These are phyloP conservation scores for Hyaloperonospora arabidopsidis DNA, from an alignment of 352 stramenopile genomes.

Conservation along the genomic window DNA sequence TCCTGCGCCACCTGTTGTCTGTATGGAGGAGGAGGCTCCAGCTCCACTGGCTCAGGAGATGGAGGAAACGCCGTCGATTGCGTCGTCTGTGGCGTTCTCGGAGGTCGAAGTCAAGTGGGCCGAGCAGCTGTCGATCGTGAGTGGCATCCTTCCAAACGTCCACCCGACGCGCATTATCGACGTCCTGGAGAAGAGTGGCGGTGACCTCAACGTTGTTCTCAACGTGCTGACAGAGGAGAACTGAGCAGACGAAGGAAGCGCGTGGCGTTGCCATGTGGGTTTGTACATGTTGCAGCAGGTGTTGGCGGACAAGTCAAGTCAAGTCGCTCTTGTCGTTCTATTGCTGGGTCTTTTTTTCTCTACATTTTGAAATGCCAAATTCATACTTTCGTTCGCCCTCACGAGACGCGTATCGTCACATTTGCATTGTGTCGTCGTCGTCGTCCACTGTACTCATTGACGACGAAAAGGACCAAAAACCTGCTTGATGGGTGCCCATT, in stretches of 20 bases:
- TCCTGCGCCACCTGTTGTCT: constrained; percentile 3
- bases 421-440: no score
- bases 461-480: no score
- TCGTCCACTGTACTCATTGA: no score
- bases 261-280: neutral
- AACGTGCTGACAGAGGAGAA: constrained; percentile 67
- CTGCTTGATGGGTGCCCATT: no score
- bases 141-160: constrained; percentile 57
- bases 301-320: no score
- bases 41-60: constrained; percentile 18
- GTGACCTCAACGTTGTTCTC: constrained; percentile 66
- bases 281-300: no score
- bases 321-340: no score
- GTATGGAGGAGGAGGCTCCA: constrained; percentile 3
- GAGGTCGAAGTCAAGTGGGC: constrained; percentile 66
- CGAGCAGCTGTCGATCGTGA: constrained; percentile 55
- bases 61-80: constrained; percentile 18
- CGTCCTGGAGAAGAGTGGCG: constrained; percentile 51
- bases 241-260: constrained; percentile 8
- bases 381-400: no score
- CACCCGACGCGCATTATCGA: constrained; percentile 38
- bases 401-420: no score
- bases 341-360: no score
- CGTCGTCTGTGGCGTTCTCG: constrained; percentile 37
- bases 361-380: no score